Base-by-base conservation (phyloP, 2,329 filamentous ascomycete genomes). In the Neonectria magnoliae region DNA sequence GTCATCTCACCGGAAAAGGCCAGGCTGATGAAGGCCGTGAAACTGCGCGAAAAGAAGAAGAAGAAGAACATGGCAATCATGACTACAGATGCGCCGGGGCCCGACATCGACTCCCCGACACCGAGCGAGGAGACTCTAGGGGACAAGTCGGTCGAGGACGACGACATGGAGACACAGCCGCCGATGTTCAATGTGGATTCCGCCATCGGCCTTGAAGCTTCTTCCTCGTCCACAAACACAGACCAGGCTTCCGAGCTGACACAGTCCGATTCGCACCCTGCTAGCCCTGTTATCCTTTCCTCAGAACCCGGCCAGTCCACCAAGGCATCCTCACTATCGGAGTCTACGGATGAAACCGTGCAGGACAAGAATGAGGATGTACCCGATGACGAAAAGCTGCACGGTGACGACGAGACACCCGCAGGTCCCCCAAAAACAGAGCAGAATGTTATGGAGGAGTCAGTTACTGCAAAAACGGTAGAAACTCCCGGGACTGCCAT, bases 1-100 rank as follows among this genome's bases (percentile, higher is more conserved):
- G 72, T 84, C 77, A 91, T 97, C 73, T 93, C 93, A 1, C 93
- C 93, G 1, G 96, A 99, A 78, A 98, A 97, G 81, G 89, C 93
- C 65, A 87, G 96, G 59, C 83, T 99, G 67, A 94, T 97, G 93
- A 98, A 97, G 81, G 96, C 96, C 8, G 86, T 98, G 81, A 92
- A 98, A 78, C 80, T 98, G 71, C 88, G 95, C 57, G 96, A 97
- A 79, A 93, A 92, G 80, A 94, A 93, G 78, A 89, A 82, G 76
- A 82, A 80, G 79, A 77, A 64, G 67, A 69, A 73, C 51, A 73
- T 68, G 73, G 76, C 65, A 62, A 78, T 66, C 18, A 66, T 66
- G 64, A 59, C 72, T 6, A 68, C 74, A 11, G 71, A 57, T 47
- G 48, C 68, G 4, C 47, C 65, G 14, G 59, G 66, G 13, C 70